Evolutionary conservation across 2,329 filamentous ascomycete species (phyloP), one percentile per base, ranked within the genome.

Genomic region (Claviceps sp.): DNA sequence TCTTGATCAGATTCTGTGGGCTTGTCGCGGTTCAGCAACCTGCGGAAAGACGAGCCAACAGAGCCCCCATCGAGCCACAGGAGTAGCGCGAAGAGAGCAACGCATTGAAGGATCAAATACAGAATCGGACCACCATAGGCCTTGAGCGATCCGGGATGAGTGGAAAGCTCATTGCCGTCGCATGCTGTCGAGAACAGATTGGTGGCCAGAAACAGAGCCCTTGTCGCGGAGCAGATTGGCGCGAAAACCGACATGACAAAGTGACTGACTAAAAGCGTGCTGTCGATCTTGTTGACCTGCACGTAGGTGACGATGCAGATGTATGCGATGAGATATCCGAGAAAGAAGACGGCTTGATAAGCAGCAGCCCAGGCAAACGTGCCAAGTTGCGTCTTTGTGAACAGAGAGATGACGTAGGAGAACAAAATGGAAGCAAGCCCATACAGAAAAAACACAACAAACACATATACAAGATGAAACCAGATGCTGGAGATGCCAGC

Each of bases 171-270:
- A 20, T 78, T 71, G 26, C 77, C 82, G 37, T 79, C 75, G 63
- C 90, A 96, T 2, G 88, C 77, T 0, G 87, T 76, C 1, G 86
- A 89, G 66, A 96, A 95, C 2, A 90, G 72, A 62, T 96, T 96
- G 49, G 95, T 74, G 0, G 83, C 75, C 4, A 94, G 70, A 59
- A 95, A 86, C 37, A 96, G 67, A 0, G 86, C 76, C 54, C 88
- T 76, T 20, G 88, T 72, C 13, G 91, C 72, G 45, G 84, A 93
- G 2, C 83, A 86, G 47, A 91, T 81, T 0, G 90, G 90, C 1
- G 88, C 82, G 47, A 95, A 72, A 0, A 80, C 71, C 0, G 84
- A 84, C 22, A 94, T 77, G 4, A 84, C 77, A 62, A 86, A 95
- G 64, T 94, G 84, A 1, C 84, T 82, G 11, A 88, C 70, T 5